Base-by-base conservation (phyloP, 2,329 filamentous ascomycete species). In the Hypomyces rosellus region DNA sequence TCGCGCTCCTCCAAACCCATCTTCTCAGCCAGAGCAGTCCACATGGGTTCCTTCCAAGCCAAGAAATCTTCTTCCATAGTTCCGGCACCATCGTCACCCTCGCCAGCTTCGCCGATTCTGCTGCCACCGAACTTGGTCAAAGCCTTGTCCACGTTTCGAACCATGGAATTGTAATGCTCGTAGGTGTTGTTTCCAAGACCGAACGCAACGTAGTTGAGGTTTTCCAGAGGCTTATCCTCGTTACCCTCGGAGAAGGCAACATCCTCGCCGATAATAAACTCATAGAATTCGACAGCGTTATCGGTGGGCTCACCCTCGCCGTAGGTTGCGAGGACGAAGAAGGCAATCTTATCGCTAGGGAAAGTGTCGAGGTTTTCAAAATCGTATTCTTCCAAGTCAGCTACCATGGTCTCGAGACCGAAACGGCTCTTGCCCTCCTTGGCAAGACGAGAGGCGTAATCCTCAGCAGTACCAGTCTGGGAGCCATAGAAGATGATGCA, bases 21-120 rank as follows among this genome's bases (percentile, higher is more conserved):
- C 65, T 88, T 84, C 57, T 88, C 81, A 20, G 86, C 78, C 48
- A 99, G 77, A 53, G 87, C 88, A 61, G 80, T 76, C 93, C 95
- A 99, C 93, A 99, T 99, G 55, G 91, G 91, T 63, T 99, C 93
- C 74, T 99, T 99, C 93, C 93, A 99, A 58, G 92, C 89, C 62
- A 99, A 74, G 70, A 97, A 99, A 64, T 99, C 95, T 73, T 99
- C 95, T 73, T 99, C 93, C 95, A 99, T 99, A 51, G 93, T 99
- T 54, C 95, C 93, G 57, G 93, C 91, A 57, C 95, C 93, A 67
- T 99, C 93, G 63, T 99, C 93, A 63, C 93, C 93, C 74, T 97
- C 92, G 61, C 95, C 93, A 50, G 91, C 89, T 51, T 84, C 77
- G 42, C 93, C 91, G 59, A 99, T 89, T 59, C 89, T 81, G 64